A percentile compares a stretch with the other conserved stretches of the same genome.
These are phyloP conservation scores for Prunus mongolica DNA, from an alignment of 306 rosid species.

Conservation along the genomic window DNA sequence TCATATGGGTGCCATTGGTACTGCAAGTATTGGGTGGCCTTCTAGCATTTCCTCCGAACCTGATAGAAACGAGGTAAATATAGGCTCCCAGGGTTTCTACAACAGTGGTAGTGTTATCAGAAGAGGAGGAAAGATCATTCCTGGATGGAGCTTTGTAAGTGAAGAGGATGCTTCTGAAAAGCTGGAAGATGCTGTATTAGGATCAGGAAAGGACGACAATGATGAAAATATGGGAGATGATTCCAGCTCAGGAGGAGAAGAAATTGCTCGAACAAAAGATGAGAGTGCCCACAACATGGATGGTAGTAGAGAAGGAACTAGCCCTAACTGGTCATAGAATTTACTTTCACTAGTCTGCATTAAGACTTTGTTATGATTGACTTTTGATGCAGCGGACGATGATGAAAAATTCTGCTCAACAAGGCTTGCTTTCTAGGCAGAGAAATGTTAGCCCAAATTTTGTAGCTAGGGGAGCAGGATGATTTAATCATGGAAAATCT, in stretches of 20 bases:
- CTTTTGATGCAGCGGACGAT: not conserved
- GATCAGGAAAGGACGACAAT: slow-evolving; percentile 39
- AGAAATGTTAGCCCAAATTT: slow-evolving; percentile 26
- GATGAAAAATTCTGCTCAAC: slow-evolving; percentile 15
- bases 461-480: slow-evolving; percentile 30
- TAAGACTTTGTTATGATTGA: not conserved
- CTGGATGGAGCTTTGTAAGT: slow-evolving; percentile 32
- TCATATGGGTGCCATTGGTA: too few species aligned
- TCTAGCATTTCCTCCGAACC: slow-evolving; percentile 13
- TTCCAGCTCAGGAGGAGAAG: slow-evolving; percentile 35
- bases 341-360: slow-evolving; percentile 2
- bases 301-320: slow-evolving; percentile 2
- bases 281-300: slow-evolving; percentile 13
- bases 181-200: slow-evolving; percentile 27
- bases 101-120: slow-evolving; percentile 14
- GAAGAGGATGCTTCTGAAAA: slow-evolving; percentile 36
- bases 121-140: slow-evolving; percentile 31
- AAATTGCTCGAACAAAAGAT: slow-evolving; percentile 16
- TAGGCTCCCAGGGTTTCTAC: slow-evolving; percentile 17
- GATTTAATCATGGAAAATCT: not conserved
- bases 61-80: slow-evolving; percentile 14
- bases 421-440: slow-evolving; percentile 17
- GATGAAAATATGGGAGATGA: slow-evolving; percentile 32
- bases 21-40: slow-evolving; percentile 23
- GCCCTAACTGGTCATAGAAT: slow-evolving; percentile 20